These are phyloP conservation scores for Trichoderma gamsii DNA, from an alignment of 495 filamentous ascomycete genomes.

Conservation along the genomic window DNA sequence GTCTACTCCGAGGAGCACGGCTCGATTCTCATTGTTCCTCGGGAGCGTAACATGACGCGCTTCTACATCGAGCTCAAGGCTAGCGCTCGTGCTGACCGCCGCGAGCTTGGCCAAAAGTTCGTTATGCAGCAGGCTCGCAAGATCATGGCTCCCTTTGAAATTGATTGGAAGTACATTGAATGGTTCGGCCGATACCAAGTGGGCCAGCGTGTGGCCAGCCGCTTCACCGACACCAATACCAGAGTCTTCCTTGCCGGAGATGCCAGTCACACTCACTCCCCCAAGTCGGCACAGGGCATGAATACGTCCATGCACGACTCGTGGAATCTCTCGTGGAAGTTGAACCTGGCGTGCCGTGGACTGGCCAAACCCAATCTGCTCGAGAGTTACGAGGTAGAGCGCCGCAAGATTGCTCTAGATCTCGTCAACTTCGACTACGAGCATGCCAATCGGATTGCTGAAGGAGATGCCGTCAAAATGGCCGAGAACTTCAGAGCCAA, in stretches of 20 bases:
- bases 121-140: slow-evolving; percentile 58
- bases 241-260: slow-evolving; percentile 69
- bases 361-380: slow-evolving; percentile 48
- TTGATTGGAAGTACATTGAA: slow-evolving; percentile 56
- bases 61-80: slow-evolving; percentile 63
- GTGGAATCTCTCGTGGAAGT: slow-evolving; percentile 73
- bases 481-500: slow-evolving; percentile 60
- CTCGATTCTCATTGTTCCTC: slow-evolving; percentile 62
- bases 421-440: slow-evolving; percentile 63
- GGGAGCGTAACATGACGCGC: slow-evolving; percentile 60
- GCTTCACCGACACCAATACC: slow-evolving; percentile 48
- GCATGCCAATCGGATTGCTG: slow-evolving; percentile 53
- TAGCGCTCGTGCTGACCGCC: slow-evolving; percentile 41
- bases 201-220: slow-evolving; percentile 57
- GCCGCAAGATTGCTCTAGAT: slow-evolving; percentile 54
- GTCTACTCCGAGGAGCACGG: slow-evolving; percentile 54
- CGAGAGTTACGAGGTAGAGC: slow-evolving; percentile 59
- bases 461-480: slow-evolving; percentile 49
- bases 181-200: slow-evolving; percentile 60
- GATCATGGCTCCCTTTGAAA: slow-evolving; percentile 55
- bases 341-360: slow-evolving; percentile 55
- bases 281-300: slow-evolving; percentile 75
- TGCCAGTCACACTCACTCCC: slow-evolving; percentile 68
- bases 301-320: slow-evolving; percentile 73
- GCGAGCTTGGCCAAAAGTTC: slow-evolving; percentile 50